Evolutionary conservation across 805 yeast genomes (phyloP).

Genomic region (Ogataea glucozyma): DNA sequence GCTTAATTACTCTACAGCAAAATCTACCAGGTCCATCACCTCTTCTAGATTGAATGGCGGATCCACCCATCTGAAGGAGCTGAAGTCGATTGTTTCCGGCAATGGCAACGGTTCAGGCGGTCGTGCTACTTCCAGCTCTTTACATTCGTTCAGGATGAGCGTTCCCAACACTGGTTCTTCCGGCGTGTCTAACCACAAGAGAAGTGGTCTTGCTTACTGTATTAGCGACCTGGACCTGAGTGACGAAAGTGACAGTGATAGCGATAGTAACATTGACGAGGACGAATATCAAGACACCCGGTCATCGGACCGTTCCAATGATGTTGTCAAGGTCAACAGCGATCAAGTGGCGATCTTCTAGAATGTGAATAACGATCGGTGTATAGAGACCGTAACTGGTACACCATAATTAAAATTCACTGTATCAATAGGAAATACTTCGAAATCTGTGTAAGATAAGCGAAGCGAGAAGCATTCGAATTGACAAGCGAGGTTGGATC

Average conservation of each 20-base stretch:
- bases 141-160: constrained; percentile 12
- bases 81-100: constrained; percentile 34
- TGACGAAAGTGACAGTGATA: constrained; percentile 18
- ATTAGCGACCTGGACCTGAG: constrained; percentile 24
- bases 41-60: constrained; percentile 19
- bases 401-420: too few relatives aligned
- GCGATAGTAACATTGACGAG: constrained; percentile 1
- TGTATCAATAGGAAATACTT: too few relatives aligned
- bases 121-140: constrained; percentile 7
- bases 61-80: constrained; percentile 40
- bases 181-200: constrained; percentile 7
- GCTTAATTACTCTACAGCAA: constrained; percentile 15
- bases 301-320: constrained; percentile 8
- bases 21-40: constrained; percentile 13
- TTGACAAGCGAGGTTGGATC: too few relatives aligned
- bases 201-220: constrained; percentile 26
- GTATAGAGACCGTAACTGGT: too few relatives aligned
- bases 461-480: too few relatives aligned
- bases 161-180: constrained; percentile 13
- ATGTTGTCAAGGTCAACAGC: neutral
- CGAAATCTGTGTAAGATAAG: too few relatives aligned
- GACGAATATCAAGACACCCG: constrained; percentile 5
- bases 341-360: constrained; percentile 1
- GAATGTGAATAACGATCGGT: too few relatives aligned
- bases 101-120: constrained; percentile 4